phyloP scores from a whole-genome alignment of 345 rosid species.

The Excoecaria agallocha region DNA sequence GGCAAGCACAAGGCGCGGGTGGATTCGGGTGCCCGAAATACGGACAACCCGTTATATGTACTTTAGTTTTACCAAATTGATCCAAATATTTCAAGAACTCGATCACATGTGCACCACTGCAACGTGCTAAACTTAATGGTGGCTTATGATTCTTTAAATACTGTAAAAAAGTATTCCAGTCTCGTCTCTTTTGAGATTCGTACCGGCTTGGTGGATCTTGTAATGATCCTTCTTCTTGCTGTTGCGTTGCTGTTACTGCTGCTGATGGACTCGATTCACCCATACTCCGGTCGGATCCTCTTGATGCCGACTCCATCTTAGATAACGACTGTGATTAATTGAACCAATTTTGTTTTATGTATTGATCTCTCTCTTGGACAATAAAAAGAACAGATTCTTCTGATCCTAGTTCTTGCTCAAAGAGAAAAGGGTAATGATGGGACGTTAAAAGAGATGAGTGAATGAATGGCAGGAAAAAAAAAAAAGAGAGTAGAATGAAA shows the following conservation, averaged over 20 bases:
- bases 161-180: constrained; percentile 36
- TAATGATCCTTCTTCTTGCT: constrained; percentile 1
- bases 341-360: background rate
- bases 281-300: constrained; percentile 7
- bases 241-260: constrained; percentile 1
- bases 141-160: constrained; percentile 35
- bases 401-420: background rate
- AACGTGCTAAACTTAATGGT: constrained; percentile 27
- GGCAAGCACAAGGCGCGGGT: constrained; percentile 33
- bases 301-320: constrained; percentile 24
- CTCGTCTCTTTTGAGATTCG: constrained; percentile 37
- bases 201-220: constrained; percentile 28
- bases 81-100: constrained; percentile 37
- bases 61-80: constrained; percentile 38
- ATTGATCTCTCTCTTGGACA: background rate
- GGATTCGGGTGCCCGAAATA: constrained; percentile 34
- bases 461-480: background rate
- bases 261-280: constrained; percentile 11
- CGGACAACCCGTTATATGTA: constrained; percentile 31
- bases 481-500: background rate
- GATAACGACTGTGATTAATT: background rate
- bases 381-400: background rate
- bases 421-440: constrained; percentile 14
- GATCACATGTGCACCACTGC: constrained; percentile 39
- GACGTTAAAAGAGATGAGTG: constrained; percentile 22